Evolutionary conservation across 2,329 filamentous ascomycete genomes (phyloP), one percentile per base, ranked within the genome.

Genomic region (Fusarium sp.): DNA sequence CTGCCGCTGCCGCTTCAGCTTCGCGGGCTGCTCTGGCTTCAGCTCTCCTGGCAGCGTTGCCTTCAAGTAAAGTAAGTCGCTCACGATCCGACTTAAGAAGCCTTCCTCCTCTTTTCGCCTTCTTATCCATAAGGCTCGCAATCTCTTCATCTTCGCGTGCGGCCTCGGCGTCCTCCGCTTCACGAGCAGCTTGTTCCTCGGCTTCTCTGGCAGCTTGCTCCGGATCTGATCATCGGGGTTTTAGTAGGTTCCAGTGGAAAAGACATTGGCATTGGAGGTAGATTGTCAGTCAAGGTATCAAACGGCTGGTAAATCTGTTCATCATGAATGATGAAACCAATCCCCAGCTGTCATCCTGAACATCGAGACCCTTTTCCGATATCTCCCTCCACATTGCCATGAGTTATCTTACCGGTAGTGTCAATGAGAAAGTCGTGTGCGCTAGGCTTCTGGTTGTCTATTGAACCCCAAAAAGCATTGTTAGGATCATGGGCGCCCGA

Each of bases 211-310:
- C 63, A 34, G 63, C 64, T 49, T 58, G 66, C 51, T 72, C 71
- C 32, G 76, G 68, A 68, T 83, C 80, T 74, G 78, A 77, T 80
- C n/a, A 70, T 62, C 73, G 73, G 29, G 66, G 75, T 58, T 70
- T 85, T 82, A 74, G 81, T 80, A 77, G 84, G 75, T 63, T 87
- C 81, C 74, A 85, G 25, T 8, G 77, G 56, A 78, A 79, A 38
- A 83, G 85, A 83, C 44, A 83, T 85, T 43, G 85, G 84, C 55
- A 81, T 82, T 71, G 82, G 82, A 65, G 85, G 83, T 66, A 83
- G 82, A 58, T 81, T 79, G 62, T 84, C 77, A 72, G 77, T 79
- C 61, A 83, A 79, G 76, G 78, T 73, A 45, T 80, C 70, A 79
- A 80, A 59, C 71, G 70, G 64, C 76, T 73, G 74, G 84, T 84